Evolutionary conservation across 1,139 yeast genomes (phyloP).

Genomic region (Taphrina pruni): DNA sequence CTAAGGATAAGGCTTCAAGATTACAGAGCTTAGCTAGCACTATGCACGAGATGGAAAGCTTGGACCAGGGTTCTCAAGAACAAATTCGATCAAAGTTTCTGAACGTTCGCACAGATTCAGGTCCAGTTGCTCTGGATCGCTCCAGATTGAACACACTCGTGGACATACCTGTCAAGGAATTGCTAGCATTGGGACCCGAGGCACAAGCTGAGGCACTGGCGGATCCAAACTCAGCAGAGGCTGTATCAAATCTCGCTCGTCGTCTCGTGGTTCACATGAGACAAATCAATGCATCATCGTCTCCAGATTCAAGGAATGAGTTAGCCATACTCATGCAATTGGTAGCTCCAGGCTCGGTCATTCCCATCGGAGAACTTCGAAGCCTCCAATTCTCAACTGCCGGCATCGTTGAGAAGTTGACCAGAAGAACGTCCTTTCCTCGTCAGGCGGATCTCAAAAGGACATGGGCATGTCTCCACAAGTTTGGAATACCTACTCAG

Average conservation of each 20-base stretch:
- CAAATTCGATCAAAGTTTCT: conserved; percentile 3
- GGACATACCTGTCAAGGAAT: neutral
- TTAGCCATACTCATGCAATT: conserved; percentile 5
- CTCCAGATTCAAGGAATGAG: neutral
- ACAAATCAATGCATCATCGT: neutral
- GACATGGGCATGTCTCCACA: conserved; percentile 12
- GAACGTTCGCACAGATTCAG: neutral
- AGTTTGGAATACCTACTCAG: conserved; percentile 23
- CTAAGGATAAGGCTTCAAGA: conserved; percentile 13
- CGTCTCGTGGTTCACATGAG: neutral
- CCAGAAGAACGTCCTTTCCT: conserved; percentile 19
- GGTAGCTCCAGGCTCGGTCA: neutral
- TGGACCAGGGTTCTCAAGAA: neutral
- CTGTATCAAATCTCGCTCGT: neutral
- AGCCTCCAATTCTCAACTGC: conserved; percentile 7
- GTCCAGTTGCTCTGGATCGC: neutral
- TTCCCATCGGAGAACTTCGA: conserved; percentile 17
- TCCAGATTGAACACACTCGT: neutral
- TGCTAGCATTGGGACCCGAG: neutral
- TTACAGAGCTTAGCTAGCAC: conserved; percentile 6
- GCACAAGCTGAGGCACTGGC: neutral
- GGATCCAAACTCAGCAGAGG: neutral
- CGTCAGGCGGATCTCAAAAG: neutral
- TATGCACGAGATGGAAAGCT: neutral
- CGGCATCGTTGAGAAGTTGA: conserved; percentile 20